A percentile compares a stretch with the other conserved stretches of the same genome.
phyloP scores from a whole-genome alignment of 2,329 filamentous ascomycete species.

The Cadophora sp. region DNA sequence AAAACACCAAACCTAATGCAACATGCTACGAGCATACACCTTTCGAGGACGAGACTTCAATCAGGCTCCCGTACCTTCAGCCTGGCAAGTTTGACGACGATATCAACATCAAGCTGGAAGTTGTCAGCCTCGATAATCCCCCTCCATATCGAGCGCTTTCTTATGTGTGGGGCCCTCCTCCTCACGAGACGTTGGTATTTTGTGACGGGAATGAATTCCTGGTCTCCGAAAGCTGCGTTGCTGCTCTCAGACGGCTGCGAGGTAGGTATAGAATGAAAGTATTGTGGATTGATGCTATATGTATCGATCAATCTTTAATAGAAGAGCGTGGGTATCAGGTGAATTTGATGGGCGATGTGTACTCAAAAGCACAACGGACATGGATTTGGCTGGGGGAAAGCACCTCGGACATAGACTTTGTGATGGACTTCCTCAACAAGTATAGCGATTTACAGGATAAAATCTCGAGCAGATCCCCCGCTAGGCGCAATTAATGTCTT shows the following conservation, averaged over 20 bases:
- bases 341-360: slow-evolving; percentile 15
- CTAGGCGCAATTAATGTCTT: neutral
- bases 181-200: neutral
- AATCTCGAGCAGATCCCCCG: neutral
- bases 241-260: neutral
- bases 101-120: neutral
- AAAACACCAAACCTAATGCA: neutral
- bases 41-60: neutral
- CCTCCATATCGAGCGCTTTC: slow-evolving; percentile 5
- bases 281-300: slow-evolving; percentile 15
- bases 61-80: slow-evolving; percentile 10
- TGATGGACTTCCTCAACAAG: slow-evolving; percentile 1
- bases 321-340: slow-evolving; percentile 13
- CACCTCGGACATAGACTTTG: neutral
- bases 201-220: neutral
- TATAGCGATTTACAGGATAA: neutral
- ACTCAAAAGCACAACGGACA: slow-evolving; percentile 5
- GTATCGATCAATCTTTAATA: slow-evolving; percentile 5
- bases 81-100: neutral
- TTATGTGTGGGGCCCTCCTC: neutral
- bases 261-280: neutral
- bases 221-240: slow-evolving; percentile 6
- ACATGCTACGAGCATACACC: neutral
- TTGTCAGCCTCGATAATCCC: neutral
- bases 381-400: slow-evolving; percentile 16